phyloP scores from a whole-genome alignment of 495 filamentous ascomycete genomes.

The Trichoderma erinaceum region DNA sequence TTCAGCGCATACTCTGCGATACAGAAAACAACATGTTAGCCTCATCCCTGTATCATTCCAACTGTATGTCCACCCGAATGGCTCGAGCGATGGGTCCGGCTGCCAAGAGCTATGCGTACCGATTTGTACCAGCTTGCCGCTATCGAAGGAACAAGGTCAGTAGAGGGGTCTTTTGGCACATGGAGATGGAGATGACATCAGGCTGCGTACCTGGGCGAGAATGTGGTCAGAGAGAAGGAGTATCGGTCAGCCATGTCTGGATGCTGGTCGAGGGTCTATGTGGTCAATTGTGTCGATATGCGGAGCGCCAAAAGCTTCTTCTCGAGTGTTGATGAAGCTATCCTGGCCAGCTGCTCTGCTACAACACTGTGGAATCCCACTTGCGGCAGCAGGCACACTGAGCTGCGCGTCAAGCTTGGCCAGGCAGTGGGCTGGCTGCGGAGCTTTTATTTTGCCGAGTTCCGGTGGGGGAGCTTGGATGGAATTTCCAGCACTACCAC shows the following conservation, averaged over 20 bases:
- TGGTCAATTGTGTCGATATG: slow-evolving; percentile 18
- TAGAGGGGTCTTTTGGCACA: slow-evolving; percentile 17
- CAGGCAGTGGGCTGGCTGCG: slow-evolving; percentile 3
- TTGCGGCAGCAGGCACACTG: slow-evolving; percentile 5
- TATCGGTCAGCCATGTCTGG: slow-evolving; percentile 91
- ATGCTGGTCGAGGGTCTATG: neutral
- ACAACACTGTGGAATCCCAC: neutral
- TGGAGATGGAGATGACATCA: slow-evolving; percentile 15
- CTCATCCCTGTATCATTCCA: neutral
- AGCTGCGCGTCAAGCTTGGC: slow-evolving; percentile 13
- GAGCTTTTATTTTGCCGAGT: neutral
- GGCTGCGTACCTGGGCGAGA: slow-evolving; percentile 87
- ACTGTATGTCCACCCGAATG: no score
- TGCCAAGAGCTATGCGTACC: slow-evolving; percentile 41
- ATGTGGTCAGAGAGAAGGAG: slow-evolving; percentile 98
- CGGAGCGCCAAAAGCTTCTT: slow-evolving; percentile 1
- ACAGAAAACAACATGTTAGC: slow-evolving; percentile 4
- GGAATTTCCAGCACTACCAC: no score
- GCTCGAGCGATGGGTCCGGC: neutral
- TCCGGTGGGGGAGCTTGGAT: neutral
- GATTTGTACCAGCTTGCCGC: slow-evolving; percentile 89
- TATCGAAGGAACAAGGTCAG: slow-evolving; percentile 47
- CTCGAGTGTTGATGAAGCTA: slow-evolving; percentile 1
- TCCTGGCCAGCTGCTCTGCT: neutral
- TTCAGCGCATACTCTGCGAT: slow-evolving; percentile 92